Evolutionary conservation across 305 asterid genomes (phyloP).

Genomic region (Rubia tinctorum): DNA sequence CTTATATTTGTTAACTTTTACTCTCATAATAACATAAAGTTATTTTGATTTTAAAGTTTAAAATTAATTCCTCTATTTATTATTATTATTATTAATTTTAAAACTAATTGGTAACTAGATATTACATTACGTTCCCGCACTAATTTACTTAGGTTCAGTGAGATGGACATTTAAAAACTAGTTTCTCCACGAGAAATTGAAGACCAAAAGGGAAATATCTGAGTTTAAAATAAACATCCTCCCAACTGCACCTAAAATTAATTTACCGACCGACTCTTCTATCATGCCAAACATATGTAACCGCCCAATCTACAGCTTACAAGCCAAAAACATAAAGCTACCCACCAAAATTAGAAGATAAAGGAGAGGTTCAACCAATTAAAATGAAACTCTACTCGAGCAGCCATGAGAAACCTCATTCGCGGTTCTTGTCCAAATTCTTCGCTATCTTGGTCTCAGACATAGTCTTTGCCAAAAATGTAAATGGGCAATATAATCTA

Average conservation of each 20-base stretch:
- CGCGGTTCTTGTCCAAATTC: too few relatives aligned
- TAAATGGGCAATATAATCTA: constrained; percentile 72
- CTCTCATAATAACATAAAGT: too few relatives aligned
- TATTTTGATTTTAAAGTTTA: too few relatives aligned
- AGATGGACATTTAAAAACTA: constrained; percentile 14
- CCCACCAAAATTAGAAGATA: not conserved
- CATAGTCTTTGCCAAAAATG: constrained; percentile 80
- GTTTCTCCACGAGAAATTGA: not conserved
- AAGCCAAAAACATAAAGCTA: not conserved
- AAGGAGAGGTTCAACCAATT: constrained; percentile 8
- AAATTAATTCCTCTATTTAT: too few relatives aligned
- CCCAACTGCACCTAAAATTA: constrained; percentile 10
- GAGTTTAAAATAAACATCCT: constrained; percentile 9
- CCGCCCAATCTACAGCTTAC: too few relatives aligned
- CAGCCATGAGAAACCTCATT: constrained; percentile 1
- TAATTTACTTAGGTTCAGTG: not conserved
- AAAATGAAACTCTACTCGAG: constrained; percentile 18
- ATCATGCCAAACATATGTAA: too few relatives aligned
- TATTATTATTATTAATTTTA: too few relatives aligned
- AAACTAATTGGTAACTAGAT: too few relatives aligned
- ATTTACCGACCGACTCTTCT: not conserved
- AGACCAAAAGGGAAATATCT: constrained; percentile 4
- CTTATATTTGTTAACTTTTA: too few relatives aligned
- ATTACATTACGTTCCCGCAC: too few relatives aligned
- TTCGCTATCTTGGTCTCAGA: constrained; percentile 49